A percentile compares a stretch with the other conserved stretches of the same genome.
phyloP scores from a whole-genome alignment of 257 asterid genomes.

The Solanum virginianum region DNA sequence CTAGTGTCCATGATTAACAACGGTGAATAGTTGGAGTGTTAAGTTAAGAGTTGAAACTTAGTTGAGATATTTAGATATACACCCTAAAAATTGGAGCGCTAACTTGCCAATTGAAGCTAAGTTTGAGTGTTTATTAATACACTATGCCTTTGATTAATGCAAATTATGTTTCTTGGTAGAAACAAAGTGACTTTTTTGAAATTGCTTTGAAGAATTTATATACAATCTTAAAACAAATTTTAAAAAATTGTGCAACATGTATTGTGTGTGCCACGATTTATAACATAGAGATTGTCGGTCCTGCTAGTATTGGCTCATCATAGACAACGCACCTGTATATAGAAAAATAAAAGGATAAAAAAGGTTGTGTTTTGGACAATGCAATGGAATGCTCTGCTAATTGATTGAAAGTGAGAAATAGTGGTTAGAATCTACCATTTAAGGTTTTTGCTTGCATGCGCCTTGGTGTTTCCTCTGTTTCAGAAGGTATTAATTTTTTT shows the following conservation, averaged over 20 bases:
- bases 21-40: too few species aligned
- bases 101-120: neutral
- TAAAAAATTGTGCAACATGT: neutral
- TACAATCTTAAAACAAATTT: neutral
- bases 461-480: neutral
- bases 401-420: neutral
- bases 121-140: neutral
- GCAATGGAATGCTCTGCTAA: neutral
- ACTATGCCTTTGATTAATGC: neutral
- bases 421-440: neutral
- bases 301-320: neutral
- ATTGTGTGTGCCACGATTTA: neutral
- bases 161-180: neutral
- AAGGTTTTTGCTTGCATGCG: neutral
- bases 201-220: neutral
- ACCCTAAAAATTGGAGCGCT: neutral
- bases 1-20: too few species aligned
- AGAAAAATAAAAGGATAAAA: neutral
- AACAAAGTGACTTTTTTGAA: neutral
- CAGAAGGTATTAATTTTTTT: neutral
- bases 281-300: neutral
- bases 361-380: neutral
- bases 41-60: neutral
- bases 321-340: neutral
- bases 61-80: neutral